A percentile compares a stretch with the other conserved stretches of the same genome.
Conservation (phyloP, 2,329 filamentous ascomycete genomes). For the Triangularia setosa region DNA sequence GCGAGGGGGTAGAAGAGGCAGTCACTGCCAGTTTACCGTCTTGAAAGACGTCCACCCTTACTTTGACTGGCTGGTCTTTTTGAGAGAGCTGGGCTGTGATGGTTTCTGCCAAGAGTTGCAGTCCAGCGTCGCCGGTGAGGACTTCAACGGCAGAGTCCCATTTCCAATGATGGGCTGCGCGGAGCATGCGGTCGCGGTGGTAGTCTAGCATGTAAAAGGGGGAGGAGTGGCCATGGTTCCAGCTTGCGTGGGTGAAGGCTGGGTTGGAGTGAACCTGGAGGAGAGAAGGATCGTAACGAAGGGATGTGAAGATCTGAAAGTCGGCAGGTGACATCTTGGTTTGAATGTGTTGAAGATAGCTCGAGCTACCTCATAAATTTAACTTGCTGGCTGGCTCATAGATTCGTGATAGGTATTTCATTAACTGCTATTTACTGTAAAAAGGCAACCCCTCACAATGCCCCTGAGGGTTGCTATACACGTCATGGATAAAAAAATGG, state of each 20-base stretch:
- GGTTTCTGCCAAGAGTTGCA: conserved; percentile 40
- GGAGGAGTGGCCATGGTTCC: conserved; percentile 51
- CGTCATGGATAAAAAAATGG: too few species aligned
- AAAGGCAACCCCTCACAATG: not conserved
- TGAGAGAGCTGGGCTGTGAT: conserved; percentile 32
- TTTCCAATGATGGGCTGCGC: conserved; percentile 53
- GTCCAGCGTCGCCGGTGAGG: conserved; percentile 44
- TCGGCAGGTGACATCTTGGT: conserved; percentile 25
- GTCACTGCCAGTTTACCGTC: conserved; percentile 46
- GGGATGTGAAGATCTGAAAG: conserved; percentile 65
- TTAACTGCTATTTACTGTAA: too few species aligned
- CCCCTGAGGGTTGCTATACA: not conserved
- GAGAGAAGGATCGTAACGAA: conserved; percentile 66
- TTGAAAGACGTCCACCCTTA: conserved; percentile 53
- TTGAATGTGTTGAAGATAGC: not conserved
- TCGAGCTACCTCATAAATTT: not conserved
- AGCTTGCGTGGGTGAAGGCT: conserved; percentile 41
- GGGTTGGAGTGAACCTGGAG: conserved; percentile 36
- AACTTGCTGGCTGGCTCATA: not conserved
- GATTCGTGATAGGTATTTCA: too few species aligned
- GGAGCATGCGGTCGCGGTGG: conserved; percentile 75
- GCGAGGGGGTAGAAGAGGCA: conserved; percentile 37
- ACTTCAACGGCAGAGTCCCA: conserved; percentile 46
- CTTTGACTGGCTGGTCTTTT: conserved; percentile 36
- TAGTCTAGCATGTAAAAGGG: conserved; percentile 76